Percentiles rank a stretch among this genome's conserved stretches.
phyloP scores from a whole-genome alignment of 352 stramenopile species.

The Globisporangium nunn region DNA sequence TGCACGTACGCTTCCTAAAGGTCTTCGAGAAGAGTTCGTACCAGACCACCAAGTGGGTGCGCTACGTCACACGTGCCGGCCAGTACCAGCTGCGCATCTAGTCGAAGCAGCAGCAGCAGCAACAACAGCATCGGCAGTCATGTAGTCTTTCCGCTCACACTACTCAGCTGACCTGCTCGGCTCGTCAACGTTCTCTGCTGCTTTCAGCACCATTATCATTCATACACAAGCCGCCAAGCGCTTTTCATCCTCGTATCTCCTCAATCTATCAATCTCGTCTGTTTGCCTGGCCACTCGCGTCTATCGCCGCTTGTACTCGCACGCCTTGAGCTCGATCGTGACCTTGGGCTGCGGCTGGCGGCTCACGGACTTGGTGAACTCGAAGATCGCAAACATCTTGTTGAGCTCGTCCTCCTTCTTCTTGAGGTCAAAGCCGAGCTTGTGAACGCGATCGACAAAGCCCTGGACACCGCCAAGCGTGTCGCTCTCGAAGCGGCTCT shows the following conservation, averaged over 20 bases:
- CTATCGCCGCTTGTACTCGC: constrained; percentile 82
- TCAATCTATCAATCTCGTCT: background rate
- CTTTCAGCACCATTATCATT: background rate
- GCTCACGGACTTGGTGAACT: constrained; percentile 58
- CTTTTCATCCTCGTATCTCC: background rate
- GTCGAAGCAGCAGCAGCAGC: constrained; percentile 4
- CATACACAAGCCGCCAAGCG: background rate
- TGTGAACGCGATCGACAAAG: constrained; percentile 49
- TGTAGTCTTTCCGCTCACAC: no score
- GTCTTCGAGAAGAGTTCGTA: constrained; percentile 99
- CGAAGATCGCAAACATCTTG: constrained; percentile 85
- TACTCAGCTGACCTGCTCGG: background rate
- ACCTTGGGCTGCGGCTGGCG: constrained; percentile 41
- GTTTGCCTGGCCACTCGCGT: background rate
- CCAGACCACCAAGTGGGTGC: constrained; percentile 97
- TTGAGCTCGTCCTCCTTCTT: constrained; percentile 70
- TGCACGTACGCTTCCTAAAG: constrained; percentile 98
- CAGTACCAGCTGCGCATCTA: constrained; percentile 98
- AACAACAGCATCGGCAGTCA: no score
- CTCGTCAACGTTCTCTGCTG: background rate
- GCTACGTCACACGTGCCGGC: constrained; percentile 96
- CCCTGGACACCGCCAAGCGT: constrained; percentile 54
- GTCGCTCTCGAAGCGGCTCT: constrained; percentile 76
- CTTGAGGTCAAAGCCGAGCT: constrained; percentile 64
- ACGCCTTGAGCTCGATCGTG: constrained; percentile 72